Conservation (phyloP, 176 grass and related monocot genomes). For the sorghum (Sorghum bicolor) region Sorghum_bicolor_NCBIv3 NC_012879.2:47914501-47915000, state of each 20-base stretch:
- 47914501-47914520: too few relatives aligned
- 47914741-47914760: background rate
- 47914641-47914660: background rate
- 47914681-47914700: background rate
- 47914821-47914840: constrained; percentile 40
- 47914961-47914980: constrained; percentile 45
- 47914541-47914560: too few relatives aligned
- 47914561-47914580: too few relatives aligned
- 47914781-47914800: constrained; percentile 43
- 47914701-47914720: background rate
- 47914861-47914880: constrained; percentile 54
- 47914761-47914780: background rate
- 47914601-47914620: too few relatives aligned
- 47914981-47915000: constrained; percentile 72
- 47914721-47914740: background rate
- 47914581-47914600: too few relatives aligned
- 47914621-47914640: background rate
- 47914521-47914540: too few relatives aligned
- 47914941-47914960: constrained; percentile 94
- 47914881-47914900: constrained; percentile 18
- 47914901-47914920: constrained; percentile 64
- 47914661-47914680: background rate
- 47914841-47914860: constrained; percentile 73
- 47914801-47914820: constrained; percentile 81
- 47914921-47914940: constrained; percentile 74